Evolutionary conservation across 306 rosid genomes (phyloP).

Genomic region (Cicer yamashitae): DNA sequence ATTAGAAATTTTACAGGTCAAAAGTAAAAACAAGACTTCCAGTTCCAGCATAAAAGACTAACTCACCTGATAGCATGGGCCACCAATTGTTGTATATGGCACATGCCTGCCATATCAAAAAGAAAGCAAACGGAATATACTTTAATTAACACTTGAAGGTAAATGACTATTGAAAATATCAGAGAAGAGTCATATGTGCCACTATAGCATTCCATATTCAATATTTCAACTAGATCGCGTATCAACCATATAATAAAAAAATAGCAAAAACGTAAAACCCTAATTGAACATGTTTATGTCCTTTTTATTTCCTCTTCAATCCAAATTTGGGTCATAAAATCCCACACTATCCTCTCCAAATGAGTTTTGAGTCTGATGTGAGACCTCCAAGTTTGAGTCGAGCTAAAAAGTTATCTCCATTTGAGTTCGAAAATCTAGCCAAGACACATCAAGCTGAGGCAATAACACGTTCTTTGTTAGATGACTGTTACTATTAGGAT

Average conservation of each 20-base stretch:
- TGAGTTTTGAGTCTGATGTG: slow-evolving; percentile 8
- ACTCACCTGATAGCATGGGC: slow-evolving; percentile 94
- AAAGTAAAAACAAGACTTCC: slow-evolving; percentile 25
- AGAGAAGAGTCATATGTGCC: slow-evolving; percentile 16
- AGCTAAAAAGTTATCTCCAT: slow-evolving; percentile 10
- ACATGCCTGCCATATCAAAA: slow-evolving; percentile 74
- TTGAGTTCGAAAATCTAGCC: background rate
- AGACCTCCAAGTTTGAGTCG: slow-evolving; percentile 4
- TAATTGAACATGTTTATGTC: background rate
- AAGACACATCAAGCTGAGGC: slow-evolving; percentile 15
- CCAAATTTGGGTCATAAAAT: background rate
- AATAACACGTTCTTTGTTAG: background rate
- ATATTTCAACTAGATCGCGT: slow-evolving; percentile 23
- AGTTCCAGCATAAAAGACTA: slow-evolving; percentile 32
- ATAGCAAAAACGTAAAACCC: background rate
- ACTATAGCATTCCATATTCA: slow-evolving; percentile 27
- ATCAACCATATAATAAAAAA: slow-evolving; percentile 24
- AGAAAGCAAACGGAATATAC: slow-evolving; percentile 12
- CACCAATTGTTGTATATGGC: slow-evolving; percentile 96
- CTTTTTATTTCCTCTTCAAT: background rate
- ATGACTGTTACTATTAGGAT: background rate
- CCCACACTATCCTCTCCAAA: slow-evolving; percentile 6
- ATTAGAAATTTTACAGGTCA: slow-evolving; percentile 17
- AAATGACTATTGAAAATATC: slow-evolving; percentile 12
- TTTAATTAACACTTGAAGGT: slow-evolving; percentile 31